phyloP scores from a whole-genome alignment of 2,329 filamentous ascomycete genomes.

The Colletotrichum higginsianum region DNA sequence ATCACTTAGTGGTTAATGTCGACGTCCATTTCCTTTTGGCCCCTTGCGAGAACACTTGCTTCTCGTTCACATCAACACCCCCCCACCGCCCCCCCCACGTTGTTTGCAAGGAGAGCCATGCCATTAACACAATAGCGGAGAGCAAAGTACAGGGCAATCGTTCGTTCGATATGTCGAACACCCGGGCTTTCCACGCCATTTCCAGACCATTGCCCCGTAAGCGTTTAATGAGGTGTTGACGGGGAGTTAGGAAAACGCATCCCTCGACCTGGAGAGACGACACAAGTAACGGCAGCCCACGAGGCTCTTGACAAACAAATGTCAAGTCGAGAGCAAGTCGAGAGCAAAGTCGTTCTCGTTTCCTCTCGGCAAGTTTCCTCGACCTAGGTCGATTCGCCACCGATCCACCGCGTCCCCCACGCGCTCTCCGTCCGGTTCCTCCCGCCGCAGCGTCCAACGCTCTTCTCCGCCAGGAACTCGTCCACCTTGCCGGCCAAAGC shows the following conservation, averaged over 20 bases:
- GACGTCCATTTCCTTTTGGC: no score
- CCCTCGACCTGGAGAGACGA: neutral
- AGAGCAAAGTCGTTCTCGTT: no score
- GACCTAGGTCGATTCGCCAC: neutral
- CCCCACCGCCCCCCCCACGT: no score
- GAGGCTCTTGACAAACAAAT: neutral
- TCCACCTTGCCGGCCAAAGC: slow-evolving; percentile 17
- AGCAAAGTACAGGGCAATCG: neutral
- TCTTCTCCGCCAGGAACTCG: slow-evolving; percentile 17
- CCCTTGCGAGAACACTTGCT: no score
- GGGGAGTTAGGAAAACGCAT: neutral
- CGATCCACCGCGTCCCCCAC: slow-evolving; percentile 11
- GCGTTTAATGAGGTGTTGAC: no score
- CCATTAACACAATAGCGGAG: neutral
- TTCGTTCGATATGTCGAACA: no score
- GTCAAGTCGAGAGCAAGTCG: neutral
- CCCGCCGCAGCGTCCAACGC: neutral
- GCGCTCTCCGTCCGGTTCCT: neutral
- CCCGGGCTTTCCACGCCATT: neutral
- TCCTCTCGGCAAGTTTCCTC: neutral
- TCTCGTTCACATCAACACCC: no score
- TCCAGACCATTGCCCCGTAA: neutral
- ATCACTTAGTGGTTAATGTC: no score
- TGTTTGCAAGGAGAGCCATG: no score
- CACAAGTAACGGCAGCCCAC: no score